These are phyloP conservation scores for Kandelia obovata DNA, from an alignment of 345 rosid species.

Conservation along the genomic window DNA sequence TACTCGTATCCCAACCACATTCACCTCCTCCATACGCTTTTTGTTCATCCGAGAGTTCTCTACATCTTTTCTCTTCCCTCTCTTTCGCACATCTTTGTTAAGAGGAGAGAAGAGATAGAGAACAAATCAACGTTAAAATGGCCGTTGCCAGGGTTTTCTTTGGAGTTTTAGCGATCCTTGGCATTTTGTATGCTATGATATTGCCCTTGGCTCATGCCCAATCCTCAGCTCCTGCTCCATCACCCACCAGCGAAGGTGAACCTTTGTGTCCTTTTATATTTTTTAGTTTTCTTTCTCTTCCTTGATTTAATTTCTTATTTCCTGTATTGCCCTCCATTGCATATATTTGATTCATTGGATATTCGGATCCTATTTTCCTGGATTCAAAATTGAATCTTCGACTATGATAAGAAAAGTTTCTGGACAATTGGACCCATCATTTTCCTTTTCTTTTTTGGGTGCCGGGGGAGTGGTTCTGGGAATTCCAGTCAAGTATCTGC, in stretches of 20 bases:
- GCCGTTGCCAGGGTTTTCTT: neutral
- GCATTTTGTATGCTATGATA: neutral
- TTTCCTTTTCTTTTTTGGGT: no score
- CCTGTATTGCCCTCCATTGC: no score
- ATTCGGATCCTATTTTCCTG: no score
- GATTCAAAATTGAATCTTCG: no score
- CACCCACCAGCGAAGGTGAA: constrained; percentile 23
- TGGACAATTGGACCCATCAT: no score
- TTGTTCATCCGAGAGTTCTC: neutral
- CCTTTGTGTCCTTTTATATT: neutral
- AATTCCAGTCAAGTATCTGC: neutral
- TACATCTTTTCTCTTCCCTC: constrained; percentile 20
- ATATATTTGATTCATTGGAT: no score
- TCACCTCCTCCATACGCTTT: constrained; percentile 2
- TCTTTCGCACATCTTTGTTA: constrained; percentile 14
- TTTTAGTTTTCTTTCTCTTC: neutral
- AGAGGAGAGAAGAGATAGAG: constrained; percentile 15
- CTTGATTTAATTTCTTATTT: no score
- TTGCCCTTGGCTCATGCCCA: constrained; percentile 17
- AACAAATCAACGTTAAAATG: neutral
- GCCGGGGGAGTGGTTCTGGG: neutral
- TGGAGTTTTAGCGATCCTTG: neutral
- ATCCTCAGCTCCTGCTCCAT: constrained; percentile 22
- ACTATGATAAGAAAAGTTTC: no score
- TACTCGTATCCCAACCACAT: neutral